Conservation (phyloP, 805 yeast genomes). For the Candida methanosorbosa region DNA sequence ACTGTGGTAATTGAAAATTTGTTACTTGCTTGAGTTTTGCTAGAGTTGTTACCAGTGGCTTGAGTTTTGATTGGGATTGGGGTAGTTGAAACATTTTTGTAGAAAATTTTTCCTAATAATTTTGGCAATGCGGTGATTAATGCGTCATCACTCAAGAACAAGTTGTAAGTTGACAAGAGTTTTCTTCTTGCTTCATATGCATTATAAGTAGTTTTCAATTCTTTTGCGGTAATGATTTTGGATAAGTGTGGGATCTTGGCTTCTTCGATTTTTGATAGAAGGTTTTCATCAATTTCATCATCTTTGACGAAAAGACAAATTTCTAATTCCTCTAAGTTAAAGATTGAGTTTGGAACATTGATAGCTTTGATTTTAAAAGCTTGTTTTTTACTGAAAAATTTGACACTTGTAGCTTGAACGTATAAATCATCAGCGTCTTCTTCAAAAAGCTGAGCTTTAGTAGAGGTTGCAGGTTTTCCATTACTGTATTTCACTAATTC, state of each 20-base stretch:
- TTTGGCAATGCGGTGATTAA: conserved; percentile 75
- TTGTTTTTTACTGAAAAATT: conserved; percentile 51
- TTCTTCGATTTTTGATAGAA: conserved; percentile 37
- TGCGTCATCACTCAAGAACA: conserved; percentile 80
- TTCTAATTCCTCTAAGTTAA: conserved; percentile 32
- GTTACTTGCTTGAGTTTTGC: conserved; percentile 15
- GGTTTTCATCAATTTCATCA: conserved; percentile 33
- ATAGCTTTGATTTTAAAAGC: conserved; percentile 49
- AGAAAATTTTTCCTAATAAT: conserved; percentile 74
- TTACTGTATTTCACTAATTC: conserved; percentile 59
- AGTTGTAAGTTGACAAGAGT: conserved; percentile 56
- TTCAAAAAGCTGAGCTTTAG: conserved; percentile 46
- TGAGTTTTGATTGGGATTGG: conserved; percentile 58
- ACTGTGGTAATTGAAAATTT: conserved; percentile 44
- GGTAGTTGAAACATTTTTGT: conserved; percentile 43
- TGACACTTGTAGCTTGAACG: conserved; percentile 57
- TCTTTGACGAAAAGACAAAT: conserved; percentile 70
- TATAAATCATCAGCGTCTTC: conserved; percentile 42
- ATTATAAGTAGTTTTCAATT: conserved; percentile 78
- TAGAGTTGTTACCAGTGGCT: conserved; percentile 12
- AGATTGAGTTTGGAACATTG: conserved; percentile 37
- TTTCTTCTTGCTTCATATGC: conserved; percentile 84
- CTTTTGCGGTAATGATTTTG: conserved; percentile 60
- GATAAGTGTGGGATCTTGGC: conserved; percentile 35
- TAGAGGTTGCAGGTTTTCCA: conserved; percentile 18